Base-by-base conservation (phyloP, 306 rosid species). In the Datisca glomerata region DNA sequence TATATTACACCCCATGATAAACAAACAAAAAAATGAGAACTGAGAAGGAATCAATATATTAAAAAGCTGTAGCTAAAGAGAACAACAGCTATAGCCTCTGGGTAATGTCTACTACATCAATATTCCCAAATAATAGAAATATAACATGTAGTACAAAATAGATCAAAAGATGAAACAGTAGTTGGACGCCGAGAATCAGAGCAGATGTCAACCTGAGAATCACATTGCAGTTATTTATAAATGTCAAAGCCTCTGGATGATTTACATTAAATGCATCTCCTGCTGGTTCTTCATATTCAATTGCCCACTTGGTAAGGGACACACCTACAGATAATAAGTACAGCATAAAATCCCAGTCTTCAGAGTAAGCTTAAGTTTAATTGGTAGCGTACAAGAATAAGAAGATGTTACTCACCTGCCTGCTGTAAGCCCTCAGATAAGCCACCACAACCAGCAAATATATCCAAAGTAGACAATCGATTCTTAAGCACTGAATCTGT, bases 361-460 rank as follows among this genome's bases (percentile, higher is more conserved):
- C 12, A 2, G 22, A 53, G 41, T 13, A 20, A 19, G 32, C 31
- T n/a, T 14, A 6, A 28, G 29, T 24, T 29, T 34, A 48, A 27
- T 18, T 33, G n/a, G 45, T 9, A 51, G 14, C 23, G 14, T 12
- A 41, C 43, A 41, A 43, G 31, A 49, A 34, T 18, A 19, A 36
- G 6, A 37, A 24, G 27, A 13, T 12, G 43, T 7, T 23, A 25
- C 56, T 62, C 67, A 79, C 95, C 95, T 4, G 93, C 68, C 43
- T 70, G 81, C 49, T 71, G 71, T 69, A 89, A 62, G 22, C 98
- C 98, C 60, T 80, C 76, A 13, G 98, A 89, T 49, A 89, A 62
- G 45, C 98, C 98, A 53, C 96, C 98, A 62, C 98, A 89, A 1
- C 98, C 96, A 2, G 98, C 95, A 78, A 89, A 89, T 56, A 84